These are phyloP conservation scores for Blastobotrys persicus DNA, from an alignment of 1,139 yeast genomes.

Conservation along the genomic window DNA sequence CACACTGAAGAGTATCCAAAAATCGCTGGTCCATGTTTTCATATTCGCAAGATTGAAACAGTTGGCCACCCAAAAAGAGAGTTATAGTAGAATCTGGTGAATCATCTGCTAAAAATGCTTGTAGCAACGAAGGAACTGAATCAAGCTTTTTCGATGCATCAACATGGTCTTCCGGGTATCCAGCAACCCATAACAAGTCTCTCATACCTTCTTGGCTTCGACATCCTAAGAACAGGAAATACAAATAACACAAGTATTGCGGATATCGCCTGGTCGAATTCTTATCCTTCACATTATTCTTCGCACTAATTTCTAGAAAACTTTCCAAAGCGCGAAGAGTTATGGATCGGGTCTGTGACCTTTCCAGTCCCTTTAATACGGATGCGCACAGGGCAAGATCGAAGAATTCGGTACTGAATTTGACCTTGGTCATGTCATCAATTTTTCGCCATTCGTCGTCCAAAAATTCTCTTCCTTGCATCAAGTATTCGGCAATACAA, in stretches of 20 bases:
- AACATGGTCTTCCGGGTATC: conserved; percentile 41
- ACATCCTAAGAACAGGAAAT: conserved; percentile 54
- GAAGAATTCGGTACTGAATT: conserved; percentile 46
- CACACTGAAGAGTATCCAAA: conserved; percentile 47
- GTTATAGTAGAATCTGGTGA: conserved; percentile 46
- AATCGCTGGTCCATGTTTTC: conserved; percentile 55
- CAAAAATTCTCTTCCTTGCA: conserved; percentile 43
- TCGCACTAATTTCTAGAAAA: conserved; percentile 49
- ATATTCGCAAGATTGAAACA: conserved; percentile 52
- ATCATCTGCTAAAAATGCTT: conserved; percentile 50
- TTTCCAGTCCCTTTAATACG: conserved; percentile 60
- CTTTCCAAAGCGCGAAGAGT: conserved; percentile 53
- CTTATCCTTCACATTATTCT: conserved; percentile 30
- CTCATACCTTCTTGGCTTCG: conserved; percentile 49
- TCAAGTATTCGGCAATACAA: conserved; percentile 33
- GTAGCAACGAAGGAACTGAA: conserved; percentile 48
- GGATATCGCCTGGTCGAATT: conserved; percentile 22
- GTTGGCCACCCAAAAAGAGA: conserved; percentile 52
- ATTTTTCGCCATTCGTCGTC: conserved; percentile 46
- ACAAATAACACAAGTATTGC: conserved; percentile 45
- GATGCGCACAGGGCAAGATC: conserved; percentile 54
- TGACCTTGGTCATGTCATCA: conserved; percentile 47
- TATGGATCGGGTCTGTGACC: conserved; percentile 58
- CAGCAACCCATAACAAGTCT: conserved; percentile 47
- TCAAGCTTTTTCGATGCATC: conserved; percentile 29